Percentiles rank a stretch among this genome's conserved stretches.
Evolutionary conservation across 441 rosid species (phyloP).

Genomic region (Euphorbia celastroides): DNA sequence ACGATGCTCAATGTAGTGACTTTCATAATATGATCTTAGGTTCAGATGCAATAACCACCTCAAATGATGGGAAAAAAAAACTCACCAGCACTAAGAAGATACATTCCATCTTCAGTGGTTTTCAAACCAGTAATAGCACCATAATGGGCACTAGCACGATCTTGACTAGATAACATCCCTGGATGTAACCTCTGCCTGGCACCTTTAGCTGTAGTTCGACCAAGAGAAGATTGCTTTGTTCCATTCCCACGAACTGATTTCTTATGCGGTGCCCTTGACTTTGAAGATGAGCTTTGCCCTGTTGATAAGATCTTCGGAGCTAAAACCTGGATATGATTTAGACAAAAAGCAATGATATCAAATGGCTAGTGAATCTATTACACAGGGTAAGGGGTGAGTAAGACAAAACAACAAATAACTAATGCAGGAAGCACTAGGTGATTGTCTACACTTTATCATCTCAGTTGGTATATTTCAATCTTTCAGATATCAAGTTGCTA

Average conservation of each 20-base stretch:
- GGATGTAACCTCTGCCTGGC: slow-evolving; percentile 69
- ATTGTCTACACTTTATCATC: background rate
- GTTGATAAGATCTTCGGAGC: slow-evolving; percentile 36
- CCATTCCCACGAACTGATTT: slow-evolving; percentile 51
- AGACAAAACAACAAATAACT: background rate
- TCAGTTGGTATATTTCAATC: background rate
- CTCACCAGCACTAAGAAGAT: slow-evolving; percentile 90
- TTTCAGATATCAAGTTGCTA: background rate
- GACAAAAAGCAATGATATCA: background rate
- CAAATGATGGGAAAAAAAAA: slow-evolving; percentile 17
- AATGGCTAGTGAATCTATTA: background rate
- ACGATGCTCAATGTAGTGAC: no score
- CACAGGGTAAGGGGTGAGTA: background rate
- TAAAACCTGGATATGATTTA: slow-evolving; percentile 32
- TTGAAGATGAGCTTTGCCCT: slow-evolving; percentile 34
- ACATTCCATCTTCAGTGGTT: slow-evolving; percentile 80
- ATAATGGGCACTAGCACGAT: slow-evolving; percentile 89
- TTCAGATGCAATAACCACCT: background rate
- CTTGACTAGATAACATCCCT: slow-evolving; percentile 73
- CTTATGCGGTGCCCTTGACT: slow-evolving; percentile 37
- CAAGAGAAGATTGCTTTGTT: slow-evolving; percentile 43
- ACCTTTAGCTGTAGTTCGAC: slow-evolving; percentile 47
- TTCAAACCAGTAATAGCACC: slow-evolving; percentile 86
- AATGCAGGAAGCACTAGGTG: background rate
- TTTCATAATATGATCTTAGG: background rate